Evolutionary conservation across 176 grass and related monocot genomes (phyloP).

Genomic region (Cenchrus americanus): DNA sequence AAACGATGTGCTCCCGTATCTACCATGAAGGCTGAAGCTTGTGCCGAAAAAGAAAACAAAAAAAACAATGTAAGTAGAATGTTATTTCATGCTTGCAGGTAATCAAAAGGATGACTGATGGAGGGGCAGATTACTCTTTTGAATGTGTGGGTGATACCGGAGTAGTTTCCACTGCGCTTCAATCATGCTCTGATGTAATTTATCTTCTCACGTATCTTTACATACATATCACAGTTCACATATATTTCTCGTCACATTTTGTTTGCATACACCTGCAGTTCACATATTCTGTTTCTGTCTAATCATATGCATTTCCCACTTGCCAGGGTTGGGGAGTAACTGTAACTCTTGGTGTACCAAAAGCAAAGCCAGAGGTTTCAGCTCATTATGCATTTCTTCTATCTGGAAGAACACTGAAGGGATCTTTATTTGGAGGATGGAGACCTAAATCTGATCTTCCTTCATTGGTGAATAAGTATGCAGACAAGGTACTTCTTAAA

Average conservation of each 20-base stretch:
- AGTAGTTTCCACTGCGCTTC: slow-evolving; percentile 79
- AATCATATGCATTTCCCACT: slow-evolving; percentile 31
- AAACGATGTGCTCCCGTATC: not conserved
- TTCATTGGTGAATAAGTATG: slow-evolving; percentile 80
- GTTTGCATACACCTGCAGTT: not conserved
- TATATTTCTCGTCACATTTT: not conserved
- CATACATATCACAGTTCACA: slow-evolving; percentile 21
- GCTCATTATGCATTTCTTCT: slow-evolving; percentile 91
- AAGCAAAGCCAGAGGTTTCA: slow-evolving; percentile 71
- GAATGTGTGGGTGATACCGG: slow-evolving; percentile 91
- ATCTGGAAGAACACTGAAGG: slow-evolving; percentile 93
- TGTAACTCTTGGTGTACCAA: slow-evolving; percentile 93
- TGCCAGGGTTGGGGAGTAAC: slow-evolving; percentile 90
- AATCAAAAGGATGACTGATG: slow-evolving; percentile 77
- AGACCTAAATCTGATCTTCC: slow-evolving; percentile 94
- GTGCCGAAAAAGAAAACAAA: not conserved
- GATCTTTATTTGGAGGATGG: slow-evolving; percentile 98
- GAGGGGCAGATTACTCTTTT: slow-evolving; percentile 93
- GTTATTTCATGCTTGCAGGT: slow-evolving; percentile 57
- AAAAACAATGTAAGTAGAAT: not conserved
- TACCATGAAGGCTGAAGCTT: not conserved
- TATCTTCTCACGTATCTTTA: not conserved
- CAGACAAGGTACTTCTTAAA: slow-evolving; percentile 58
- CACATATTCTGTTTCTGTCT: slow-evolving; percentile 37
- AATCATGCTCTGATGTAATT: slow-evolving; percentile 94